Evolutionary conservation across 140 eudicot species (phyloP).

Genomic region (Senecio squalidus): DNA sequence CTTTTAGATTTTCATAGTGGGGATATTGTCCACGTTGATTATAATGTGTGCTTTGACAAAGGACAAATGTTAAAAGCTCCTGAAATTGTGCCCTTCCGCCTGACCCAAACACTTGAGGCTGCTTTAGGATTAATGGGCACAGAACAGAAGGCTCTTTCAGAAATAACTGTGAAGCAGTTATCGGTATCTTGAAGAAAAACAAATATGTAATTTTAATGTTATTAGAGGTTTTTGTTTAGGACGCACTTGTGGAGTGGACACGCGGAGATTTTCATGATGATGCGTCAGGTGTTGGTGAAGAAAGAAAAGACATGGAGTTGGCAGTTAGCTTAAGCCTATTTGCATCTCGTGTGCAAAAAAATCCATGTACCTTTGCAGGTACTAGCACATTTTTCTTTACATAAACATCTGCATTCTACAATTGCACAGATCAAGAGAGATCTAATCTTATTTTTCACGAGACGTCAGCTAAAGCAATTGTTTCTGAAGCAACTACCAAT

Average conservation of each 20-base stretch:
- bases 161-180: constrained; percentile 86
- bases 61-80: constrained; percentile 58
- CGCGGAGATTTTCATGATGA: constrained; percentile 99
- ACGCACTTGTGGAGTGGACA: constrained; percentile 99
- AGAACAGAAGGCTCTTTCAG: constrained; percentile 90
- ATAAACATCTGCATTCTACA: constrained; percentile 35
- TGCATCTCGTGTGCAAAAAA: constrained; percentile 99
- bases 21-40: constrained; percentile 94
- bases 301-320: constrained; percentile 98
- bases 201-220: constrained; percentile 90
- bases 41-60: constrained; percentile 98
- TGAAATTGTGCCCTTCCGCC: constrained; percentile 61
- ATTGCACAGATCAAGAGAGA: constrained; percentile 75
- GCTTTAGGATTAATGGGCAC: constrained; percentile 93
- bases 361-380: constrained; percentile 98
- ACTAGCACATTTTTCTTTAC: constrained; percentile 11
- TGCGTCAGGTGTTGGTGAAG: constrained; percentile 98
- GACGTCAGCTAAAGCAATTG: constrained; percentile 78
- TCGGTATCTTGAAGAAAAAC: constrained; percentile 74
- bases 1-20: constrained; percentile 83
- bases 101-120: constrained; percentile 90
- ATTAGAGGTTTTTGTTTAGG: constrained; percentile 94
- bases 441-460: constrained; percentile 66
- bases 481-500: constrained; percentile 65
- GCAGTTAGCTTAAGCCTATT: constrained; percentile 98